Base-by-base conservation (phyloP, 805 yeast species). In the Spencermartinsiella europaea region DNA sequence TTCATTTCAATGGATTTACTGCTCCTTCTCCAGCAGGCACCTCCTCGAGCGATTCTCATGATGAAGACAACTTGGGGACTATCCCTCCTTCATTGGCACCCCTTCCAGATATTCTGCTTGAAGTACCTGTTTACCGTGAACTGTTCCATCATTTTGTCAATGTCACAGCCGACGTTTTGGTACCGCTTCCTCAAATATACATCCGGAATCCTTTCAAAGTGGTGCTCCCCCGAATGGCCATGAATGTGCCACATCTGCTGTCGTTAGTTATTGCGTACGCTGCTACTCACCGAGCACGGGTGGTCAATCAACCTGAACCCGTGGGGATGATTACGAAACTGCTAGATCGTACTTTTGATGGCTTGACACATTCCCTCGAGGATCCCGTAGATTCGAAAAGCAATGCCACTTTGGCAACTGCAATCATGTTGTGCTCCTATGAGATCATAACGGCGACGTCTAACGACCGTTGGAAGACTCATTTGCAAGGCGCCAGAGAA, bases 211-310 rank as follows among this genome's bases (percentile, higher is more conserved):
- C 95, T 0, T 84, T 83, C 65, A 73, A 74, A 49, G 73, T 73
- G 10, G 66, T 82, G 5, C 62, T 85, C 10, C 91, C 93, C 0
- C 76, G 75, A 54, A 71, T 85, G 74, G 88, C 91, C 1, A 67
- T 80, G 48, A 76, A 78, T 3, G 75, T 84, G 0, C 67, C 70
- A n/a, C 71, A 69, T 3, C 60, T 84, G 14, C 62, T 83, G 52
- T 72, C 85, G 1, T 67, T 83, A 1, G 50, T 83, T 12, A 61
- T 83, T 22, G 78, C 79, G 1, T 73, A 73, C 54, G 75, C 77
- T 3, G 66, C 74, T 1, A 60, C 69, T 3, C 79, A 76, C 53
- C 48, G 56, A 10, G 51, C 62, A 3, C 41, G 44, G 31, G 37
- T 42, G 8, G 33, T 50, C 16, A 44, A 47, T 10, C 49, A 42